These are phyloP conservation scores for Euphorbia pulcherrima DNA, from an alignment of 345 rosid genomes.

Conservation along the genomic window DNA sequence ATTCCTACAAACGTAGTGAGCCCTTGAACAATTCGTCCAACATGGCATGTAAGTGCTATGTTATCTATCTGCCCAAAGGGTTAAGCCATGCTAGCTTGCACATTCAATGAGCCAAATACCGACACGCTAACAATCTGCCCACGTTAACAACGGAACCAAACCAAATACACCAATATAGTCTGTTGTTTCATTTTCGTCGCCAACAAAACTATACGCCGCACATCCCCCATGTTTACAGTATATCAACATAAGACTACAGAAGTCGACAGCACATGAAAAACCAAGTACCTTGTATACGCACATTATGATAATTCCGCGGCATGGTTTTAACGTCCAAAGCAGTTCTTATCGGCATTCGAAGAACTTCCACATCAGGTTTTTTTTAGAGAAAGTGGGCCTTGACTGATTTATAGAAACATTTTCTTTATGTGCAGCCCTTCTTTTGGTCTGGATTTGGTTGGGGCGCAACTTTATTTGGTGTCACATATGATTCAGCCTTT, in stretches of 20 bases:
- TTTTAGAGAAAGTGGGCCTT: constrained; percentile 25
- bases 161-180: neutral
- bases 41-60: neutral
- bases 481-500: constrained; percentile 46
- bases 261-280: too few species aligned
- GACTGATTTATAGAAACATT: constrained; percentile 20
- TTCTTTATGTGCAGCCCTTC: constrained; percentile 41
- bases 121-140: too few species aligned
- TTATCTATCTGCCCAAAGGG: neutral
- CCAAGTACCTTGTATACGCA: constrained; percentile 10
- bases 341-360: neutral
- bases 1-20: too few species aligned
- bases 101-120: neutral
- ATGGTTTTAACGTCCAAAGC: constrained; percentile 4
- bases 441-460: constrained; percentile 51
- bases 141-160: neutral
- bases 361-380: neutral
- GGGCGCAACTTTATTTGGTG: constrained; percentile 50
- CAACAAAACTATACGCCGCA: too few species aligned
- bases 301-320: constrained; percentile 6
- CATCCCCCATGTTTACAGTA: neutral
- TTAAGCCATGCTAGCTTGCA: neutral
- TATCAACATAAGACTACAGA: too few species aligned
- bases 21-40: too few species aligned
- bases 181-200: neutral